These are phyloP conservation scores for Dichotomocladium elegans DNA, from an alignment of 371 early-diverging fungal species.

Conservation along the genomic window DNA sequence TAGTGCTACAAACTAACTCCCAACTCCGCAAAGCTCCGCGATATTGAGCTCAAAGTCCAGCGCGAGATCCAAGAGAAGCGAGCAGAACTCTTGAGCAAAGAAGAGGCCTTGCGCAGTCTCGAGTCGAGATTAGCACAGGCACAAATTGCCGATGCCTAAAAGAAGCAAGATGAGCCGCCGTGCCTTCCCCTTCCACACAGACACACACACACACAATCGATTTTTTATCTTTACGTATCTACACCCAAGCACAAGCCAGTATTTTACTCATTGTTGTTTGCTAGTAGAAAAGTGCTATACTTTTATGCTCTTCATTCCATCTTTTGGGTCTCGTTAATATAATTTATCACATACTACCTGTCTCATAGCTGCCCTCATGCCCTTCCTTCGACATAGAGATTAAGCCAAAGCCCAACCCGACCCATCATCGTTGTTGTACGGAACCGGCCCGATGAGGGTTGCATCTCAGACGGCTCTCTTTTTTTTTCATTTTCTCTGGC, in stretches of 20 bases:
- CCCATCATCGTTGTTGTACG: too few relatives aligned
- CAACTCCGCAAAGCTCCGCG: conserved; percentile 34
- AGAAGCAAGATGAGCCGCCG: conserved; percentile 5
- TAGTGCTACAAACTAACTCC: not conserved
- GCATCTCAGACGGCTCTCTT: not conserved
- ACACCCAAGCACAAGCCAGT: not conserved
- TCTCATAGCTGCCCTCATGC: not conserved
- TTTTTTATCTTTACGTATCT: not conserved
- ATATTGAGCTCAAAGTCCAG: conserved; percentile 55
- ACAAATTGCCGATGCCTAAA: conserved; percentile 34
- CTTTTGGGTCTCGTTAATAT: not conserved
- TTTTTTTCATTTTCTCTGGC: not conserved
- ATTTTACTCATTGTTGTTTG: too few relatives aligned
- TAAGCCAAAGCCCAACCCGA: too few relatives aligned
- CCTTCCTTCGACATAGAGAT: too few relatives aligned
- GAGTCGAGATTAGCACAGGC: conserved; percentile 50
- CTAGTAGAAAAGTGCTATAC: too few relatives aligned
- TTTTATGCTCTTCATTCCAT: not conserved
- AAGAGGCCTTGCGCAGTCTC: conserved; percentile 51
- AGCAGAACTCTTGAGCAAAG: conserved; percentile 53
- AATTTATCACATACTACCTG: not conserved
- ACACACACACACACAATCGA: not conserved
- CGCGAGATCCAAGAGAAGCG: conserved; percentile 56
- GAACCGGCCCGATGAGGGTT: not conserved
- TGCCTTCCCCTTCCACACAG: not conserved